Conservation (phyloP, 148 eudicot species). For the Arbutus unedo region DNA sequence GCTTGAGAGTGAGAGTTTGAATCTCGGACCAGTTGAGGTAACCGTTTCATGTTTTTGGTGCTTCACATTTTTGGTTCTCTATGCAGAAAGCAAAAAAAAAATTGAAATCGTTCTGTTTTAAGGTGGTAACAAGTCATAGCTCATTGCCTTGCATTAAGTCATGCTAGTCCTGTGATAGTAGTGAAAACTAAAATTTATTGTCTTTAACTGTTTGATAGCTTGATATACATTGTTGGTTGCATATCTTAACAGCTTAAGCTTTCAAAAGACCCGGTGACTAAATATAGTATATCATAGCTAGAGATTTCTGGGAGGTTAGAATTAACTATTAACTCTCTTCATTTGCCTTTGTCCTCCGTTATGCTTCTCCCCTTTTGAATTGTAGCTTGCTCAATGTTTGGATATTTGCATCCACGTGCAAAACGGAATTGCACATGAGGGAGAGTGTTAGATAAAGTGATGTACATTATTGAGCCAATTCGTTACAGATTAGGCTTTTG, state of each 20-base stretch:
- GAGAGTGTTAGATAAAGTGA: background rate
- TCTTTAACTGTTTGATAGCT: background rate
- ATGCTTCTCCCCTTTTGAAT: background rate
- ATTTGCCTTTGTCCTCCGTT: background rate
- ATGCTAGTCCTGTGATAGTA: background rate
- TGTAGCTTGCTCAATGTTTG: background rate
- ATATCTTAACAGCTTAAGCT: background rate
- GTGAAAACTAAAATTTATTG: background rate
- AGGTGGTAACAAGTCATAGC: background rate
- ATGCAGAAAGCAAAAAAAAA: background rate
- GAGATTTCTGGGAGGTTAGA: too few species aligned
- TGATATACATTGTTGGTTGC: background rate
- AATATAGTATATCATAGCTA: background rate
- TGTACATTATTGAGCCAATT: background rate
- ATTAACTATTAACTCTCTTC: background rate
- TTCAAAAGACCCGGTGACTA: background rate
- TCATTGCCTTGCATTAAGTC: background rate
- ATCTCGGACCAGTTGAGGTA: background rate
- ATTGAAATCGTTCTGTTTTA: background rate
- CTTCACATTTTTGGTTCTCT: background rate
- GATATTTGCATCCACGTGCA: background rate
- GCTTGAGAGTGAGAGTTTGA: background rate
- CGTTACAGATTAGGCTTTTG: background rate
- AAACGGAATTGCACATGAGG: background rate
- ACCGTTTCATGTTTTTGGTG: background rate